Conservation (phyloP, 1,139 yeast genomes). For the Pichia sp. region DNA sequence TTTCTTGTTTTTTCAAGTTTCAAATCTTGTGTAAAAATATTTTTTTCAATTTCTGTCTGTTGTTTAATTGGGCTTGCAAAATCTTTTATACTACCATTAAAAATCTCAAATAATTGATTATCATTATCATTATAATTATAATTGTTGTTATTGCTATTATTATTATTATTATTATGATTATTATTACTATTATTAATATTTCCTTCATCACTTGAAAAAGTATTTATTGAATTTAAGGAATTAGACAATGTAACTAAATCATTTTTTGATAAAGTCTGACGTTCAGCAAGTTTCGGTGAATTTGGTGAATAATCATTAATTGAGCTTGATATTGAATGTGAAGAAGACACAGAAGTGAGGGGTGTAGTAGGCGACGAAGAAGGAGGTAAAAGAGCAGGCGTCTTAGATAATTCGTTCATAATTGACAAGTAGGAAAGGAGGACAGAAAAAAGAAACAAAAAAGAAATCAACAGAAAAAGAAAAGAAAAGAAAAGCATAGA, state of each 20-base stretch:
- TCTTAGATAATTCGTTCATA: no score
- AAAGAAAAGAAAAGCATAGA: no score
- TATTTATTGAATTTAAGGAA: neutral
- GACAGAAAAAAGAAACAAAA: no score
- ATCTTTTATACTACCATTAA: conserved; percentile 14
- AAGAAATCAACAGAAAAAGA: no score
- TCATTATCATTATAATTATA: conserved; percentile 1
- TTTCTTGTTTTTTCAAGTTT: neutral
- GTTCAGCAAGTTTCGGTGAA: conserved; percentile 10
- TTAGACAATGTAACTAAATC: neutral
- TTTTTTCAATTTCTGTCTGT: no score
- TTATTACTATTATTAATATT: neutral
- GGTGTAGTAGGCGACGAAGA: no score
- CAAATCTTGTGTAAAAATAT: neutral
- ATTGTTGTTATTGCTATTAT: neutral
- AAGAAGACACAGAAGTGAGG: no score
- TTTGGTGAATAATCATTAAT: conserved; percentile 11
- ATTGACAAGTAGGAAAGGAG: no score
- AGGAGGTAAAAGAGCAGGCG: no score
- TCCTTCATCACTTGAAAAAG: conserved; percentile 16
- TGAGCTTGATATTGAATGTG: conserved; percentile 1
- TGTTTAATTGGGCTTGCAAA: conserved; percentile 8
- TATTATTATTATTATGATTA: neutral
- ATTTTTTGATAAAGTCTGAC: neutral
- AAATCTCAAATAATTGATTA: conserved; percentile 14